phyloP scores from a whole-genome alignment of 805 yeast genomes.

The Saturnispora dispora region DNA sequence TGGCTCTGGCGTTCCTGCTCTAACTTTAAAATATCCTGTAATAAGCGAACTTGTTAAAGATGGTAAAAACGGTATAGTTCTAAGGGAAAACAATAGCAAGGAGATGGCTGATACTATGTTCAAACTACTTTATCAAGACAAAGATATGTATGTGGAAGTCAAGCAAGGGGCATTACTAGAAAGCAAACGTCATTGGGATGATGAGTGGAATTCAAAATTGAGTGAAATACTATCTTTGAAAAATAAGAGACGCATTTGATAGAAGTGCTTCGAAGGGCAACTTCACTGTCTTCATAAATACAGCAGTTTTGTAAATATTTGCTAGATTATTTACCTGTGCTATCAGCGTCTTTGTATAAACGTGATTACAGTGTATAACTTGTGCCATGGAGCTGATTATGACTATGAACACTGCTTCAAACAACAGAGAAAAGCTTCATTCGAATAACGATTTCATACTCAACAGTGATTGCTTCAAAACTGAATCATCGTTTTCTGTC shows the following conservation, averaged over 20 bases:
- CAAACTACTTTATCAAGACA: slow-evolving; percentile 24
- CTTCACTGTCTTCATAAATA: not conserved
- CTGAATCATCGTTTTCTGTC: slow-evolving; percentile 14
- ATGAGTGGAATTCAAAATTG: slow-evolving; percentile 56
- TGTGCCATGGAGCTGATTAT: not conserved
- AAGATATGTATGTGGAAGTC: slow-evolving; percentile 29
- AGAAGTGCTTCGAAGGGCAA: slow-evolving; percentile 30
- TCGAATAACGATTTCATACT: slow-evolving; percentile 30
- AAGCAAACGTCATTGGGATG: slow-evolving; percentile 61
- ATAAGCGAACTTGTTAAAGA: slow-evolving; percentile 67
- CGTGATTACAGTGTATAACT: not conserved
- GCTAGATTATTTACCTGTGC: not conserved
- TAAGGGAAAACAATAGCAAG: slow-evolving; percentile 30
- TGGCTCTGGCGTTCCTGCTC: slow-evolving; percentile 91
- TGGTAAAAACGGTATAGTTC: slow-evolving; percentile 59
- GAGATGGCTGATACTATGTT: slow-evolving; percentile 35
- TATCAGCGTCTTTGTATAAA: not conserved
- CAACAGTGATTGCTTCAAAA: slow-evolving; percentile 1
- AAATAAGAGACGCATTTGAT: not conserved
- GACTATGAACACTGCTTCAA: slow-evolving; percentile 27
- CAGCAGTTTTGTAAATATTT: not conserved
- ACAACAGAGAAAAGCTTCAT: slow-evolving; percentile 35
- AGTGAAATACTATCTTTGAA: slow-evolving; percentile 23
- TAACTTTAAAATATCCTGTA: slow-evolving; percentile 69
- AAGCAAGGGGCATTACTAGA: slow-evolving; percentile 68